Base-by-base conservation (phyloP, 495 filamentous ascomycete genomes). In the Hypomontagnella submonticulosa region DNA sequence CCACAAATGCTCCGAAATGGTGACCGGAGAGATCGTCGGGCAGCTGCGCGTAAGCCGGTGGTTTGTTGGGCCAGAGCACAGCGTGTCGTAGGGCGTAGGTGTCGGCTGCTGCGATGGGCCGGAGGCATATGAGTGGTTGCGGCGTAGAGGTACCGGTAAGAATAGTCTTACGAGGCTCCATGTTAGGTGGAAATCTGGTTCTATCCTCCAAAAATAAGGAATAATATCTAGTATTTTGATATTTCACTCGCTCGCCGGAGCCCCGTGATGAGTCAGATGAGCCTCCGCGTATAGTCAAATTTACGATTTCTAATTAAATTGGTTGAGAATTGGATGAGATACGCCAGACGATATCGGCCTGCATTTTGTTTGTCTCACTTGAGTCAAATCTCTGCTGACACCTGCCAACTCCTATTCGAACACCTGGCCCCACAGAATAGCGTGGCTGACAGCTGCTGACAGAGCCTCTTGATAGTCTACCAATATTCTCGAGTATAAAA, bases 41-140 rank as follows among this genome's bases (percentile, higher is more conserved):
- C 54, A 69, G 60, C 60, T 64, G 66, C 60, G 61, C 60, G 66
- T 69, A 64, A 61, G 66, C 46, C 43, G 48, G n/a, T 33, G 66
- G 60, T 37, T 64, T 60, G 66, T 64, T 56, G 48, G 66, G 66
- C 66, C 66, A 69, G 51, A 69, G 66, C 43, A 69, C 66, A 18
- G 50, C 60, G 43, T 61, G 60, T 57, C 66, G 60, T 46, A 69
- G 32, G 43, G 55, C 54, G 40, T 69, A 64, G 10, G 66, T 69
- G 18, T 69, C 56, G 34, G 33, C 15, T 19, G 60, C 60, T 44
- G 60, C 41, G 50, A 69, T 64, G 34, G 55, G 43, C 34, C 66
- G 36, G 55, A 69, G 34, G 16, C 38, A 18, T 48, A 54, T 42
- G 30, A 48, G 49, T 52, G 51, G 50, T 23, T 56, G 49, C 38